Evolutionary conservation across 495 filamentous ascomycete genomes (phyloP).

Genomic region (Aspergillus ostianus): DNA sequence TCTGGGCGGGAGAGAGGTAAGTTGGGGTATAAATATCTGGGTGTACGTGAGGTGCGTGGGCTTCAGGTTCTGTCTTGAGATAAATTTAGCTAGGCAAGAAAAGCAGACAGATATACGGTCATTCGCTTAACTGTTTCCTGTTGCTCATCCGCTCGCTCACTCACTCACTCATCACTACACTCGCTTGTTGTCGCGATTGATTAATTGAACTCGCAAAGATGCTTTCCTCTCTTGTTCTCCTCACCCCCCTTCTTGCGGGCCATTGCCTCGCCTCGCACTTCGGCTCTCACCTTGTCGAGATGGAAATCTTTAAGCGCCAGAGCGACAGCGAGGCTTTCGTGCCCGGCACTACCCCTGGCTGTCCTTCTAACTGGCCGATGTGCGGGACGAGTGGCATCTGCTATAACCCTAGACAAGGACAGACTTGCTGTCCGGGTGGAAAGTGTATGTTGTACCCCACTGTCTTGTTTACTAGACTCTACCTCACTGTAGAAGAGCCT

Average conservation of each 20-base stretch:
- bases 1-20: too few relatives aligned
- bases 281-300: not conserved
- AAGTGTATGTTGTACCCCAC: not conserved
- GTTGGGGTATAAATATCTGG: not conserved
- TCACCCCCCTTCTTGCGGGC: not conserved
- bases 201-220: not conserved
- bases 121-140: not conserved
- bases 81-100: not conserved
- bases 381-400: not conserved
- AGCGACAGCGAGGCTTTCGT: slow-evolving; percentile 13
- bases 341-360: slow-evolving; percentile 15
- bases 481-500: too few relatives aligned
- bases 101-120: not conserved
- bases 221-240: not conserved
- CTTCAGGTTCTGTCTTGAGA: not conserved
- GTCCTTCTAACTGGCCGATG: slow-evolving; percentile 10
- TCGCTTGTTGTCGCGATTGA: not conserved
- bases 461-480: not conserved
- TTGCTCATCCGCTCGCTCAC: too few relatives aligned
- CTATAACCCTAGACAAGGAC: not conserved
- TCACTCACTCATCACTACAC: not conserved
- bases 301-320: slow-evolving; percentile 13
- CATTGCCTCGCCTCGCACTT: not conserved
- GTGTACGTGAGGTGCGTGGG: not conserved
- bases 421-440: not conserved